Conservation (phyloP, 1,284 basidiomycete species). For the Sanghuangporus weigelae region DNA sequence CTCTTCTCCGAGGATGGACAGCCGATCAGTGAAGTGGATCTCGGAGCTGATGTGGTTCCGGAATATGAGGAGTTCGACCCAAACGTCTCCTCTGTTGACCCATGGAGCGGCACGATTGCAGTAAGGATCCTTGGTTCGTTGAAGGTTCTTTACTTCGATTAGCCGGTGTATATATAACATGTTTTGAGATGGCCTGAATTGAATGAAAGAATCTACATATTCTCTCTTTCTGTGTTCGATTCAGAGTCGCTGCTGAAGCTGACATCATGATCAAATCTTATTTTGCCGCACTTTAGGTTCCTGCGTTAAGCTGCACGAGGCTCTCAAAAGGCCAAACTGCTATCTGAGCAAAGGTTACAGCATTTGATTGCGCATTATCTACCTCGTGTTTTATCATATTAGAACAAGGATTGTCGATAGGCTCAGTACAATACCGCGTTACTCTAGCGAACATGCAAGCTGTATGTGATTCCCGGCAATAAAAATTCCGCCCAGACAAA, state of each 20-base stretch:
- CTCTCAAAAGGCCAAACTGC: no score
- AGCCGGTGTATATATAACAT: not conserved
- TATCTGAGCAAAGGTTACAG: no score
- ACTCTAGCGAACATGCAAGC: no score
- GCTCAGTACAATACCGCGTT: no score
- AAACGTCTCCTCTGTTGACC: slow-evolving; percentile 3
- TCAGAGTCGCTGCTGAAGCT: no score
- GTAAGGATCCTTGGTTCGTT: not conserved
- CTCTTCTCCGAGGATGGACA: slow-evolving; percentile 5
- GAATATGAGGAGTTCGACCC: not conserved
- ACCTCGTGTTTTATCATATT: no score
- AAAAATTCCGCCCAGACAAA: not conserved
- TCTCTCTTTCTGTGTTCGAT: no score
- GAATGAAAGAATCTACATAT: not conserved
- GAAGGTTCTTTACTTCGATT: slow-evolving; percentile 7
- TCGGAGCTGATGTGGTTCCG: not conserved
- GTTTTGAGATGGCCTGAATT: not conserved
- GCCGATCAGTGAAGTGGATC: not conserved
- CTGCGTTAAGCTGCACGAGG: no score
- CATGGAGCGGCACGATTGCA: slow-evolving; percentile 10
- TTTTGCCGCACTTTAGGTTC: no score
- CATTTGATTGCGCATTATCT: no score
- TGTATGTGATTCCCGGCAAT: not conserved
- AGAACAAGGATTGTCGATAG: no score
- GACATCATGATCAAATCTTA: no score